Evolutionary conservation across 2,329 filamentous ascomycete species (phyloP).

Genomic region (Cladosporium phlei): DNA sequence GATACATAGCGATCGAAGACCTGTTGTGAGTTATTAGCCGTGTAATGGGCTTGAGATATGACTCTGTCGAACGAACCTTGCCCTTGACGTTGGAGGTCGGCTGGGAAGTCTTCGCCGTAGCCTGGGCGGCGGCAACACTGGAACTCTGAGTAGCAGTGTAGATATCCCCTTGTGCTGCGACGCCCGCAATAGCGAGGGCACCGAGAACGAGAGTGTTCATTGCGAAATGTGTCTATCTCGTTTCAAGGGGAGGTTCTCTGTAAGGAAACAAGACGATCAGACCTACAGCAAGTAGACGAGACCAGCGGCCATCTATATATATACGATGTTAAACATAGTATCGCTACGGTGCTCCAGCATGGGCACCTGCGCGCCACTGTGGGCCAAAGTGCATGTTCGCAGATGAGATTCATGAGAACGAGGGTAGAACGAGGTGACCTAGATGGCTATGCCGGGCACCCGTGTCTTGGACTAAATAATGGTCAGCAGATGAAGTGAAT

Average conservation of each 20-base stretch:
- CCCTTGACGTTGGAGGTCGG: conserved; percentile 63
- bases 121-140: conserved; percentile 52
- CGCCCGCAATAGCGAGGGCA: conserved; percentile 27
- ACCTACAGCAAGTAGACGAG: too few species aligned
- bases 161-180: conserved; percentile 25
- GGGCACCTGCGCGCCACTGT: background rate
- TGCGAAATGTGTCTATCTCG: too few species aligned
- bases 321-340: too few species aligned
- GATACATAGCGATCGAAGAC: conserved; percentile 67
- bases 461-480: background rate
- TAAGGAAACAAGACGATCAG: too few species aligned
- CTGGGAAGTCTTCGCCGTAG: conserved; percentile 57
- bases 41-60: background rate
- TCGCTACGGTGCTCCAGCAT: too few species aligned
- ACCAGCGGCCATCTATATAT: too few species aligned
- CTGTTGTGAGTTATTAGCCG: background rate
- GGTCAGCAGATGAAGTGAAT: background rate
- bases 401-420: too few species aligned
- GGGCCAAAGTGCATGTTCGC: background rate
- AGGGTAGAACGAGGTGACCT: background rate
- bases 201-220: conserved; percentile 20
- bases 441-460: background rate
- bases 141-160: conserved; percentile 49
- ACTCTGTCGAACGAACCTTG: conserved; percentile 33
- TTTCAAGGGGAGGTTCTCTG: background rate